Conservation (phyloP, 163 green algal genomes). For the Chlorella variabilis region DNA sequence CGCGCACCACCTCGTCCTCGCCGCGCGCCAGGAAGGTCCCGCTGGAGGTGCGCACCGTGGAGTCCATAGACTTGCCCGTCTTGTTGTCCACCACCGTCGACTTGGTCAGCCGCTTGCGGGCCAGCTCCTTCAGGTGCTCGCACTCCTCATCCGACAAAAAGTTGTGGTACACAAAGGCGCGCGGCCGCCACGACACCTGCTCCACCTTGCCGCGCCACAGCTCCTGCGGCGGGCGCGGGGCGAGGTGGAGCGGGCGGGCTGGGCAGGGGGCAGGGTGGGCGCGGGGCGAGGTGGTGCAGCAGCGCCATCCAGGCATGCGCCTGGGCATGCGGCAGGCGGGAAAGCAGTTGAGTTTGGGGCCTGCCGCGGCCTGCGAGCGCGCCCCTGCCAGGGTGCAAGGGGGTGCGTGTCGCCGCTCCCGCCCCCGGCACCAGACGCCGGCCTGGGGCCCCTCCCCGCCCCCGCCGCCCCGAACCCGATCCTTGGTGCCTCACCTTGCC, state of each 20-base stretch:
- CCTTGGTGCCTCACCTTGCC: constrained; percentile 51
- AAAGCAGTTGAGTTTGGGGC: too few species aligned
- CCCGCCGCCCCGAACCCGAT: too few species aligned
- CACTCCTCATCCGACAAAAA: constrained; percentile 76
- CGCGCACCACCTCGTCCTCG: constrained; percentile 64
- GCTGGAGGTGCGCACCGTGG: constrained; percentile 60
- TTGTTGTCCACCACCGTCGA: constrained; percentile 72
- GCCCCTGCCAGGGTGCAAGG: too few species aligned
- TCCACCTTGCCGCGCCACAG: constrained; percentile 62
- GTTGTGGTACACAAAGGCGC: constrained; percentile 72
- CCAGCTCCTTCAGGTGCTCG: constrained; percentile 67
- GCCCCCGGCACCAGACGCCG: too few species aligned
- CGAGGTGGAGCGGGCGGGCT: background rate
- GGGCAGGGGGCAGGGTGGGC: background rate
- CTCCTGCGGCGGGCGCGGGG: constrained; percentile 29
- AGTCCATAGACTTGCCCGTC: constrained; percentile 60
- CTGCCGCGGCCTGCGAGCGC: too few species aligned
- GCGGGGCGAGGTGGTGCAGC: background rate
- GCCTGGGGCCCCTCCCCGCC: too few species aligned
- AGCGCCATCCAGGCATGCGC: too few species aligned
- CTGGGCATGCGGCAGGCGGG: too few species aligned
- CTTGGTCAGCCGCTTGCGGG: constrained; percentile 54
- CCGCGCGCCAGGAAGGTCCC: constrained; percentile 59
- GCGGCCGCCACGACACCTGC: constrained; percentile 65
- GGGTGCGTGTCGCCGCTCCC: too few species aligned